Percentiles rank a stretch among this genome's conserved stretches.
phyloP scores from a whole-genome alignment of 257 asterid species.

The Nicotiana obtusifolia region DNA sequence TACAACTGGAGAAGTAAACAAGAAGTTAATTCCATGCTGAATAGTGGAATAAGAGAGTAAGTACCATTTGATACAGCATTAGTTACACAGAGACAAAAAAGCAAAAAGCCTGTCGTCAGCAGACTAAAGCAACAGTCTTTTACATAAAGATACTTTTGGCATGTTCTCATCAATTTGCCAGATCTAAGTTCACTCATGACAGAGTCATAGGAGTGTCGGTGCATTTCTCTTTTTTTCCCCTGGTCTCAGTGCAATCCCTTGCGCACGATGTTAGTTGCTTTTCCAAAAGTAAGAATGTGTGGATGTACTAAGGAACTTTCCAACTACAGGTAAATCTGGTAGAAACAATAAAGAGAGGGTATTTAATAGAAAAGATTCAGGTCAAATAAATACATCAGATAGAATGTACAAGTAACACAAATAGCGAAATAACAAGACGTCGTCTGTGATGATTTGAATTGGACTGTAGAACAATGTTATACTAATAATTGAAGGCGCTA shows the following conservation, averaged over 20 bases:
- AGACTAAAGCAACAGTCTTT: not conserved
- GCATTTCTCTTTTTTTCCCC: too few species aligned
- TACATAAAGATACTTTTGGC: not conserved
- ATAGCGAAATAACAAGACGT: not conserved
- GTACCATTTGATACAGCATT: not conserved
- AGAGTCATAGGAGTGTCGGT: not conserved
- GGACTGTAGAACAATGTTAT: not conserved
- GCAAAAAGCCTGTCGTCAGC: not conserved
- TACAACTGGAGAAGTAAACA: slow-evolving; percentile 36
- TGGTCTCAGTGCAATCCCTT: not conserved
- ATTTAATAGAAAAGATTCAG: not conserved
- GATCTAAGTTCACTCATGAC: not conserved
- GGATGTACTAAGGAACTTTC: not conserved
- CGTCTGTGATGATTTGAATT: not conserved
- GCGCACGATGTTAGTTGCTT: not conserved
- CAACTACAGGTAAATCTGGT: not conserved
- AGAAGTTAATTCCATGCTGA: not conserved
- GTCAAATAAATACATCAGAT: not conserved
- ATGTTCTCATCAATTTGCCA: not conserved
- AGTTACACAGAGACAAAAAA: not conserved
- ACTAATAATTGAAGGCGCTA: not conserved
- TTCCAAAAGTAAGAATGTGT: not conserved
- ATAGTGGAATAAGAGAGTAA: not conserved
- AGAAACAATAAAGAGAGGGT: not conserved
- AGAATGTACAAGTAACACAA: not conserved